These are phyloP conservation scores for Gracilariopsis chorda DNA, from an alignment of 23 red algal genomes.

Conservation along the genomic window DNA sequence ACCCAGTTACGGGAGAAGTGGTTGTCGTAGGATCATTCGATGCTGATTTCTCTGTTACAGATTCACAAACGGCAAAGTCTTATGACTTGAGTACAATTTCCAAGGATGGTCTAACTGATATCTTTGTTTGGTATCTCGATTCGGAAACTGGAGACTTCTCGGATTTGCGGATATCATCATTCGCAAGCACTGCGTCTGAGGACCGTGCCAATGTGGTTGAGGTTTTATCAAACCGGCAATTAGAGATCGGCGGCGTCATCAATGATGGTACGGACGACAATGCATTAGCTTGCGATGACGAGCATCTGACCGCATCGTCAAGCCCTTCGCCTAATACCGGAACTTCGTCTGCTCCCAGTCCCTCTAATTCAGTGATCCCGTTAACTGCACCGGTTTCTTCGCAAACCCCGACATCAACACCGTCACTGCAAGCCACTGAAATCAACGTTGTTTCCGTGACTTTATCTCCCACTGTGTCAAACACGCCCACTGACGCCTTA, in stretches of 20 bases:
- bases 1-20: constrained; percentile 24
- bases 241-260: constrained; percentile 55
- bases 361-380: not conserved
- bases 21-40: constrained; percentile 44
- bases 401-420: too few relatives aligned
- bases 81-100: constrained; percentile 11
- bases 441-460: too few relatives aligned
- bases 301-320: not conserved
- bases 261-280: constrained; percentile 41
- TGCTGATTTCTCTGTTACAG: constrained; percentile 17
- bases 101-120: constrained; percentile 34
- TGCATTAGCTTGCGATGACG: constrained; percentile 31
- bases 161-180: not conserved
- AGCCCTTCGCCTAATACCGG: not conserved
- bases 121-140: constrained; percentile 62
- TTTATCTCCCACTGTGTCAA: too few relatives aligned
- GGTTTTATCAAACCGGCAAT: not conserved
- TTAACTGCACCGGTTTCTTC: too few relatives aligned
- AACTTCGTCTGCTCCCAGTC: not conserved
- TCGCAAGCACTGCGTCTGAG: constrained; percentile 17
- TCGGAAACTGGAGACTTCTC: constrained; percentile 9
- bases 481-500: too few relatives aligned
- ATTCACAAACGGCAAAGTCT: not conserved
- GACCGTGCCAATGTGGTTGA: constrained; percentile 45
- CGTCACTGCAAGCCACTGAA: too few relatives aligned